phyloP scores from a whole-genome alignment of 768 basidiomycete species.

The Amanita exitialis region DNA sequence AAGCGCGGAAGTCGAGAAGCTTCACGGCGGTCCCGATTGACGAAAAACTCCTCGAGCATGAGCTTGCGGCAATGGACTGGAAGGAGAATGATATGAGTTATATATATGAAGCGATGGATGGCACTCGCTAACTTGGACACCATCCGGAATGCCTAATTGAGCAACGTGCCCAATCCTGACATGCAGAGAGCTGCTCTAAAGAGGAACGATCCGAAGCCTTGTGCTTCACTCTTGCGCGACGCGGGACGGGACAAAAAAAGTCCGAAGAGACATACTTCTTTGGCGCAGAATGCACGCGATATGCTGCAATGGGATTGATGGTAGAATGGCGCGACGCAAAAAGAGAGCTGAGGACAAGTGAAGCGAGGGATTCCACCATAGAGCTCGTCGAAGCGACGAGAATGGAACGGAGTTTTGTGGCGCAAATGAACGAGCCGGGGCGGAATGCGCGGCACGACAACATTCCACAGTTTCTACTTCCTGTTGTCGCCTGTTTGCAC shows the following conservation, averaged over 20 bases:
- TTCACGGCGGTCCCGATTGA: not conserved
- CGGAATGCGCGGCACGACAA: not conserved
- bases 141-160: constrained; percentile 33
- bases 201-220: constrained; percentile 23
- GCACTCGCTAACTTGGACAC: constrained; percentile 33
- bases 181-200: constrained; percentile 22
- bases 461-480: no score
- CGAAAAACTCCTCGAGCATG: constrained; percentile 6
- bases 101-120: not conserved
- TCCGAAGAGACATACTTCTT: constrained; percentile 17
- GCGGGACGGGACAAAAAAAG: constrained; percentile 47
- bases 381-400: constrained; percentile 7
- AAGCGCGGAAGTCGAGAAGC: not conserved
- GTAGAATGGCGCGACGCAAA: constrained; percentile 23
- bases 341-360: constrained; percentile 40
- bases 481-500: constrained; percentile 4
- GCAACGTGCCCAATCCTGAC: constrained; percentile 37
- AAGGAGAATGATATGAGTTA: constrained; percentile 1
- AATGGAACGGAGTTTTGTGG: not conserved
- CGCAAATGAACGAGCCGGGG: not conserved
- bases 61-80: constrained; percentile 4
- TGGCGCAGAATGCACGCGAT: constrained; percentile 5
- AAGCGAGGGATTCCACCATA: constrained; percentile 60
- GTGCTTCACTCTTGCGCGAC: constrained; percentile 45
- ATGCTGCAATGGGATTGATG: not conserved